These are phyloP conservation scores for Yamadazyma paraphyllophila DNA, from an alignment of 805 yeast genomes.

Conservation along the genomic window DNA sequence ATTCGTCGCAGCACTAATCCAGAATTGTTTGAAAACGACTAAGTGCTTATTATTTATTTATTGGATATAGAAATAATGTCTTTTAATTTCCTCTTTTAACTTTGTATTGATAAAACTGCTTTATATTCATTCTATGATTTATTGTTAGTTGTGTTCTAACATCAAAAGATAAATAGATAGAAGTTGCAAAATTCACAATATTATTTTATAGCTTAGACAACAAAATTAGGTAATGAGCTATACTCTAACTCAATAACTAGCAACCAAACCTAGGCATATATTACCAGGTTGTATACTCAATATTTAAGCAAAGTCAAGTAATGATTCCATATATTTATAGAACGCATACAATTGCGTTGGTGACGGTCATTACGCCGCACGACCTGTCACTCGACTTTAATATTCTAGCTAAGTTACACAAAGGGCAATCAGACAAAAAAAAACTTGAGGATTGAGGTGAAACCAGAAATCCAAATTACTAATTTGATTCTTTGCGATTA, in stretches of 20 bases:
- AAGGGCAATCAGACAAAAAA: background rate
- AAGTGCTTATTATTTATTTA: background rate
- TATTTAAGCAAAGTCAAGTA: too few relatives aligned
- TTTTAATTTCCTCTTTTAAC: background rate
- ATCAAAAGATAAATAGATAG: too few relatives aligned
- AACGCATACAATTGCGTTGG: too few relatives aligned
- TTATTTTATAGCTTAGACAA: too few relatives aligned
- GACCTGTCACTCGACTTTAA: constrained; percentile 1
- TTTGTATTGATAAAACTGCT: background rate
- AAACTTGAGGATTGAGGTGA: constrained; percentile 1
- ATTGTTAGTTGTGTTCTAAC: too few relatives aligned
- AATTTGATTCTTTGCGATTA: background rate
- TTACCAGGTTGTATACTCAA: too few relatives aligned
- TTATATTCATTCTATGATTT: too few relatives aligned
- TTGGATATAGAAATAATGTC: background rate
- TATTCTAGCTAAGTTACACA: background rate
- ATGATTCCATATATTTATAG: too few relatives aligned
- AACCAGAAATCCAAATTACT: background rate
- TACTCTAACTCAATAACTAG: too few relatives aligned
- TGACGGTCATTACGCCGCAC: constrained; percentile 1
- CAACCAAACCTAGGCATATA: too few relatives aligned
- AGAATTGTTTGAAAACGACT: background rate
- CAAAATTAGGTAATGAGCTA: too few relatives aligned
- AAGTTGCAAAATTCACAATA: too few relatives aligned
- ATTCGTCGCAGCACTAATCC: constrained; percentile 13